phyloP scores from a whole-genome alignment of 164 flowering plant species.

The Vitis vinifera region ASM3070453v1 NC_081820.1:21942501-21943000 shows the following conservation, averaged over 20 bases:
- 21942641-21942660: too few relatives aligned
- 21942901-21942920: constrained; percentile 69
- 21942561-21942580: constrained; percentile 55
- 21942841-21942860: constrained; percentile 50
- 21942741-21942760: constrained; percentile 58
- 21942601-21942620: neutral
- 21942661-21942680: neutral
- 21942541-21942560: constrained; percentile 63
- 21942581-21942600: constrained; percentile 64
- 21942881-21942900: constrained; percentile 80
- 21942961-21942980: constrained; percentile 53
- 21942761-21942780: constrained; percentile 50
- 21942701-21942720: constrained; percentile 59
- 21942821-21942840: neutral
- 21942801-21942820: neutral
- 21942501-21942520: constrained; percentile 73
- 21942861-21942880: constrained; percentile 75
- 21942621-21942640: neutral
- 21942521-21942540: constrained; percentile 50
- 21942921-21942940: constrained; percentile 49
- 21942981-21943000: constrained; percentile 70
- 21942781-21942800: neutral
- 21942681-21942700: neutral
- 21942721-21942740: constrained; percentile 54
- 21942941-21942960: constrained; percentile 65